Percentiles rank a stretch among this genome's conserved stretches.
Conservation (phyloP, 2,329 filamentous ascomycete genomes). For the Claviceps sp. region DNA sequence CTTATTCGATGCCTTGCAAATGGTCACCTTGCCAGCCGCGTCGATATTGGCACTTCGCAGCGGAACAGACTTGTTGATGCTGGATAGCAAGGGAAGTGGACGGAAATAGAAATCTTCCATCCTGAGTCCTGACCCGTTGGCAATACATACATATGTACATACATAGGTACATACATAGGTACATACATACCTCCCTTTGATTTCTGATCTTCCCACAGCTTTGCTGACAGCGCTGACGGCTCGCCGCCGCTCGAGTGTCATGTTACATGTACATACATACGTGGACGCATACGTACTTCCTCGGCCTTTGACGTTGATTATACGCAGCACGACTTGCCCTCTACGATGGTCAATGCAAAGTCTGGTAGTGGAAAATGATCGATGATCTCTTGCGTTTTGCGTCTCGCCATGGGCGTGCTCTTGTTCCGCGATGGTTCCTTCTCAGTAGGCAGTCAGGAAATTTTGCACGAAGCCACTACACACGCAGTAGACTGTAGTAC, state of each 20-base stretch:
- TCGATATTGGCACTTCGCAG: neutral
- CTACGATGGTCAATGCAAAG: neutral
- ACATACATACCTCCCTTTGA: too few species aligned
- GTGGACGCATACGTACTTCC: neutral
- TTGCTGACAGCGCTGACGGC: neutral
- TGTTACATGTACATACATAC: neutral
- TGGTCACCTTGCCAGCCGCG: neutral
- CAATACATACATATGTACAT: too few species aligned
- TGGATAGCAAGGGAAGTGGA: neutral
- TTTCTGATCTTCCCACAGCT: neutral
- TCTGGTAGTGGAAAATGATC: neutral
- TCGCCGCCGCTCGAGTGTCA: neutral
- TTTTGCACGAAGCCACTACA: neutral
- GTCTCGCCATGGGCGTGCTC: neutral
- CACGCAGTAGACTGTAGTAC: neutral
- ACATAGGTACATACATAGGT: too few species aligned
- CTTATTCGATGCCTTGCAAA: neutral
- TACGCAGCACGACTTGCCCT: neutral
- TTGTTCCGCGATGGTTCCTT: neutral
- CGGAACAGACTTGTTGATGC: neutral
- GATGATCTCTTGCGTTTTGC: neutral
- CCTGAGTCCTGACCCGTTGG: neutral
- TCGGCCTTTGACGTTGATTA: neutral
- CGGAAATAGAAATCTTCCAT: neutral
- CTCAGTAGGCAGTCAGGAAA: neutral